Evolutionary conservation across 2,329 filamentous ascomycete genomes (phyloP).

Genomic region (Reticulascus tulasneorum): DNA sequence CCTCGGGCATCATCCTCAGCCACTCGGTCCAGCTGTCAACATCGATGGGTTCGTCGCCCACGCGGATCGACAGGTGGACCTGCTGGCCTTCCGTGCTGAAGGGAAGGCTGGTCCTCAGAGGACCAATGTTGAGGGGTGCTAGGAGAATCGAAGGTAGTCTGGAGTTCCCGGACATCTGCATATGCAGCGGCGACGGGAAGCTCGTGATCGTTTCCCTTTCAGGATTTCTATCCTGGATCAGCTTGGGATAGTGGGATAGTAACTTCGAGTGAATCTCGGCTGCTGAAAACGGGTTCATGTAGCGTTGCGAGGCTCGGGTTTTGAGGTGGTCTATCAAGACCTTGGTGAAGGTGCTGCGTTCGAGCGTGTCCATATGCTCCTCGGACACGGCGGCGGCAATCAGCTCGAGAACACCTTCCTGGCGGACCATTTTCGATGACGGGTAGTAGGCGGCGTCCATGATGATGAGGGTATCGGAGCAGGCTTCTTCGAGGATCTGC

Average conservation of each 20-base stretch:
- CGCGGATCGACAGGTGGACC: conserved; percentile 45
- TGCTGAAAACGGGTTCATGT: conserved; percentile 41
- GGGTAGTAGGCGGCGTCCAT: conserved; percentile 58
- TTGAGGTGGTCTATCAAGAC: conserved; percentile 47
- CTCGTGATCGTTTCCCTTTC: conserved; percentile 44
- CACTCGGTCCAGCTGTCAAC: conserved; percentile 54
- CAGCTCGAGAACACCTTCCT: conserved; percentile 52
- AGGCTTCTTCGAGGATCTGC: conserved; percentile 51
- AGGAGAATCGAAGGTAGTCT: conserved; percentile 54
- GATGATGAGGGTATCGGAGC: conserved; percentile 51
- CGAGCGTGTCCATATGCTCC: conserved; percentile 43
- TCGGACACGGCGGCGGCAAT: conserved; percentile 53
- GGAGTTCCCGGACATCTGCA: conserved; percentile 51
- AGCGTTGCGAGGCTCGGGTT: conserved; percentile 39
- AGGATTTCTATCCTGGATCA: conserved; percentile 45
- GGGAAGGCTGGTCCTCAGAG: conserved; percentile 32
- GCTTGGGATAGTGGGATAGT: conserved; percentile 46
- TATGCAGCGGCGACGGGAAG: conserved; percentile 51
- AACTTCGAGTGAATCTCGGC: conserved; percentile 52
- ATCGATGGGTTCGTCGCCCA: conserved; percentile 48
- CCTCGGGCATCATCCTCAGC: conserved; percentile 55
- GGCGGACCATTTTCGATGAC: conserved; percentile 46
- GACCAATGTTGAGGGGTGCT: conserved; percentile 40
- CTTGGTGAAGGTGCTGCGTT: conserved; percentile 49
- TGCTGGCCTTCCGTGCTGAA: conserved; percentile 42